Base-by-base conservation (phyloP, 805 yeast species). In the Wickerhamomyces canadensis region DNA sequence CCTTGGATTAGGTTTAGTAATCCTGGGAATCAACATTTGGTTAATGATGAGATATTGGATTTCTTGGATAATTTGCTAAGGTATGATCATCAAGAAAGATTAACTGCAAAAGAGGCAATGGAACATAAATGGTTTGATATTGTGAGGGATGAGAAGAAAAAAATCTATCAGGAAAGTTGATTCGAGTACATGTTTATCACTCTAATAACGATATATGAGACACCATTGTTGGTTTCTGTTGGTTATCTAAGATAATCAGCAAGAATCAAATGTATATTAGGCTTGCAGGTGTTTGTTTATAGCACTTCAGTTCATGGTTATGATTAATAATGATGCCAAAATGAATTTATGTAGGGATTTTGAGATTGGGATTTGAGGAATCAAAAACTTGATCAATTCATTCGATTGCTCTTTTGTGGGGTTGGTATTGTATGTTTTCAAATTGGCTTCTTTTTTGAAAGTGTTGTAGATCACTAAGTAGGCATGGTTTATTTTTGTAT, bases 51-150 rank as follows among this genome's bases (percentile, higher is more conserved):
- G 35, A 68, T 76, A 22, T 61, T 83, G 41, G 91, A 84, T 54
- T 70, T 88, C 47, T 68, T 86, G 43, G 94, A 84, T 53, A 71
- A 76, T 37, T 61, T 88, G 43, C 66, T 88, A 52, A 72, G 80
- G 41, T 88, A 85, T 52, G 96, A 88, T 57, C 96, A 88, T 57
- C 89, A 82, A 58, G 84, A 80, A 52, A 75, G 96, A 54, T 68
- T 85, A 41, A 88, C 96, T 5, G 96, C 96, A 3, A 68, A 74
- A 58, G 96, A 88, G 59, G 94, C 96, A 14, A 76, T 86, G 87
- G 74, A 58, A 4, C 96, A 88, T 62, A 67, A 69, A 10, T 83
- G 80, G 55, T 81, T 83, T 61, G 72, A 72, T 41, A 30, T 32
- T 26, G 40, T 49, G 4, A 45, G 53, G 21, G 37, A 39, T 12